Base-by-base conservation (phyloP, 2,329 filamentous ascomycete species). In the Colletotrichum lupini region DNA sequence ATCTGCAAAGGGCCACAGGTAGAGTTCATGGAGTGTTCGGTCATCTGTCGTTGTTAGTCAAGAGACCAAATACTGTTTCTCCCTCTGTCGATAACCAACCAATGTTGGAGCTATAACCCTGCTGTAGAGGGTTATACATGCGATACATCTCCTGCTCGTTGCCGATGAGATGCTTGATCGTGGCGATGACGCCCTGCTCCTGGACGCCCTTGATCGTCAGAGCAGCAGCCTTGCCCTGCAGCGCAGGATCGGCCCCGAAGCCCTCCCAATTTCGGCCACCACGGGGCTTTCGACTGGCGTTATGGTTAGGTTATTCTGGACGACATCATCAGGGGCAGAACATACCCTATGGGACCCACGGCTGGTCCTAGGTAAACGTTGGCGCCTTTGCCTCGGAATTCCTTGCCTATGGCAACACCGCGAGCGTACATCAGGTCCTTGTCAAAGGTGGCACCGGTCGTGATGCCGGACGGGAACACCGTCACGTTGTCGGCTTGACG, bases 1-100 rank as follows among this genome's bases (percentile, higher is more conserved):
- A 76, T 97, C 93, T 1, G 91, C 92, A 80, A 97, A 97, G 0
- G 95, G 95, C 94, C 95, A 97, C 0, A 92, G 88, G 78, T 97
- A 97, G 2, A 97, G 84, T 81, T 96, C 94, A 77, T 95, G 85
- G 16, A 92, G 80, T 0, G 92, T 91, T 37, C 93, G 88, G 78
- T 95, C 94, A 75, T 95, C 84, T 85, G 4, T 14, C 8, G 19
- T 22, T 49, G 42, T 30, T 79, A 79, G 75, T 80, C 76, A 24
- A 73, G 35, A 2, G 14, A 37, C 11, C 32, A 32, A 26, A 1
- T 19, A 35, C 12, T 14, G 30, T 67, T 56, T 62, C 28, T 22
- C 32, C 46, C 4, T 8, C 46, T 8, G 42, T 19, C 4, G 9
- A 2, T 2, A 26, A 4, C 81, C 88, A 89, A 83, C 92, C 94